Evolutionary conservation across 371 early-diverging fungal species (phyloP), one percentile per base, ranked within the genome.

Genomic region (Mucor plumbeus): DNA sequence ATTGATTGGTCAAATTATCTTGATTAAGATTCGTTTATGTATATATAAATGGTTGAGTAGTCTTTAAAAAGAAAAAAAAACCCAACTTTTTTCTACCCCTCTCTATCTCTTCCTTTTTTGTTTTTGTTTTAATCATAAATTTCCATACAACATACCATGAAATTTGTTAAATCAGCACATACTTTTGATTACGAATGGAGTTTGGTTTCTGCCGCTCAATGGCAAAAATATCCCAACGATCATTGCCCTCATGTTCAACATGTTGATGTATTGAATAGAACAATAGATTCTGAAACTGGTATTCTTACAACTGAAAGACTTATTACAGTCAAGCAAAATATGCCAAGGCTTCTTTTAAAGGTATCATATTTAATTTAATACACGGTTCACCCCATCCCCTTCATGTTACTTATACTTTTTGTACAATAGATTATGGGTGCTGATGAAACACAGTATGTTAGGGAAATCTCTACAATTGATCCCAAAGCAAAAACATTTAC

Each of bases 161-260:
- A 92, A 73, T 84, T 94, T 64, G 91, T 93, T 64, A 86, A 91
- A 75, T 81, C 87, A 31, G 73, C 85, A 31, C 90, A 92, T 71
- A 84, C 81, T 26, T 88, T 87, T 75, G 69, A 82, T 62, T 91
- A 96, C 83, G 83, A 90, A 65, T 98, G 97, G 95, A 85, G 78
- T 19, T 85, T 91, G 15, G 92, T 97, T 21, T 95, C 97, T 21
- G 85, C 90, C 13, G 99, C 96, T 53, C 91, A 94, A 77, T 98
- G 95, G 95, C 88, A 90, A 75, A 98, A 98, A 82, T 98, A 98
- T 80, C 99, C 99, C 8, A 98, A 98, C 76, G 94, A 93, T 41
- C 84, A 90, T 48, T 90, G 94, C 38, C 87, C 92, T 59, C 99
- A 98, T 69, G 98, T 98, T 57, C 74, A 92, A 44, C 91, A 92